Percentiles rank a stretch among this genome's conserved stretches.
phyloP scores from a whole-genome alignment of 148 eudicot species.

The Rhododendron kiyosumense region DNA sequence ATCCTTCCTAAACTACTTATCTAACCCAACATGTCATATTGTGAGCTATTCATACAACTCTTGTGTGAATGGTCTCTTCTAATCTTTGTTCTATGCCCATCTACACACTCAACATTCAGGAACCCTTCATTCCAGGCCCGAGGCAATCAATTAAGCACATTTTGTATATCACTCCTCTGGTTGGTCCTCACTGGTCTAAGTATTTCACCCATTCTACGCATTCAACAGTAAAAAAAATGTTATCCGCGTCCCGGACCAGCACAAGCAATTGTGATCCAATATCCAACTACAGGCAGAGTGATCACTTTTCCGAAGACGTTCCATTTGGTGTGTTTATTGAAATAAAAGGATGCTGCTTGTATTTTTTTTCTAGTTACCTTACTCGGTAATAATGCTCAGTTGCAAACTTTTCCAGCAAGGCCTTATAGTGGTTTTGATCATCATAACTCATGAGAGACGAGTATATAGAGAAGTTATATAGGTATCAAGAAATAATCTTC shows the following conservation, averaged over 20 bases:
- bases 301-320: neutral
- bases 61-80: neutral
- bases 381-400: neutral
- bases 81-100: neutral
- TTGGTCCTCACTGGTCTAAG: neutral
- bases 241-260: neutral
- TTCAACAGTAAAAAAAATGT: neutral
- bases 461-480: neutral
- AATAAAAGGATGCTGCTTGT: neutral
- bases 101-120: neutral
- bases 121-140: neutral
- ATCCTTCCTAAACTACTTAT: neutral
- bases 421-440: neutral
- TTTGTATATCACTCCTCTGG: conserved; percentile 3
- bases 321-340: neutral
- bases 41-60: neutral
- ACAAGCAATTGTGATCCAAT: neutral
- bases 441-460: neutral
- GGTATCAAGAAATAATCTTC: neutral
- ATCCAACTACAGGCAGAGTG: neutral
- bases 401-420: neutral
- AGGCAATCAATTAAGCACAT: neutral
- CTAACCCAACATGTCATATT: neutral
- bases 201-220: neutral
- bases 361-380: neutral